Evolutionary conservation across 371 early-diverging fungal genomes (phyloP).

Genomic region (Syncephalastrum racemosum): DNA sequence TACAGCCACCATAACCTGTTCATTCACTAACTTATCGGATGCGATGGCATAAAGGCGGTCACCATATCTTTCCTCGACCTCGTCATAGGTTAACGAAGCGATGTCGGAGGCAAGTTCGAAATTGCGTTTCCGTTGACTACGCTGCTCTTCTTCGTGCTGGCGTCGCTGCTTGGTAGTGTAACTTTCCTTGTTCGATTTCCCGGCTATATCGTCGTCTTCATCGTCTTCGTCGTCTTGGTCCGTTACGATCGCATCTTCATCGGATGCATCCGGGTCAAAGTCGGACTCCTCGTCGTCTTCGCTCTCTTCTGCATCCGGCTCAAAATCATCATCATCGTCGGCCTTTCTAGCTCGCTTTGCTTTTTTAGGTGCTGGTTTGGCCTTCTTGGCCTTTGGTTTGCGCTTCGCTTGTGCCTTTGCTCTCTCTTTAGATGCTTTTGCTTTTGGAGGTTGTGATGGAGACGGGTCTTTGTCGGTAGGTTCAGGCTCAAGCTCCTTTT

Average conservation of each 20-base stretch:
- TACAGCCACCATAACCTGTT: slow-evolving; percentile 27
- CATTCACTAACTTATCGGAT: slow-evolving; percentile 23
- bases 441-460: no score
- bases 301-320: slow-evolving; percentile 3
- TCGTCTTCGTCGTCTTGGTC: slow-evolving; percentile 6
- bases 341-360: neutral
- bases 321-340: slow-evolving; percentile 5
- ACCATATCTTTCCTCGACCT: slow-evolving; percentile 27
- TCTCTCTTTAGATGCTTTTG: no score
- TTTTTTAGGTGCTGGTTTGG: no score
- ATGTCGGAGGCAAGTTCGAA: slow-evolving; percentile 16
- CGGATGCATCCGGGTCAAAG: slow-evolving; percentile 17
- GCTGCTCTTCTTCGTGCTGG: neutral
- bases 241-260: slow-evolving; percentile 2
- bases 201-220: neutral
- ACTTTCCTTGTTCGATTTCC: neutral
- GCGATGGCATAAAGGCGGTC: slow-evolving; percentile 23
- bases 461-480: no score
- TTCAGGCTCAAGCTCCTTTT: no score
- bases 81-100: slow-evolving; percentile 14
- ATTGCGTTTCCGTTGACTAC: slow-evolving; percentile 1
- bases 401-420: no score
- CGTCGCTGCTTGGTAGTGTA: neutral
- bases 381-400: no score
- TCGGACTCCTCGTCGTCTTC: slow-evolving; percentile 14